A percentile compares a stretch with the other conserved stretches of the same genome.
Evolutionary conservation across 108 stramenopile genomes (phyloP).

Genomic region (Skeletonema marinoi): DNA sequence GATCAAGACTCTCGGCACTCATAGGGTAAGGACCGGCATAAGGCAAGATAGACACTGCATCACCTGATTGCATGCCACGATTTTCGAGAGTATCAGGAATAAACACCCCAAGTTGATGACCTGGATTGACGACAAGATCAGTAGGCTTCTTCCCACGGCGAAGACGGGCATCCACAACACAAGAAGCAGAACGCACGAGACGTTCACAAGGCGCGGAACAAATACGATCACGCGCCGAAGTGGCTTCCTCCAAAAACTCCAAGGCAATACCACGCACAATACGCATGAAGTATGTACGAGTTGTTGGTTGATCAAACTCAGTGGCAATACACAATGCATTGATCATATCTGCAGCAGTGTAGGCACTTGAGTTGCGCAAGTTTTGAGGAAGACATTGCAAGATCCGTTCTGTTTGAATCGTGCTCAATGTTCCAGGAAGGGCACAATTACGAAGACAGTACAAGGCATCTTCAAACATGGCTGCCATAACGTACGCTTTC

Average conservation of each 20-base stretch:
- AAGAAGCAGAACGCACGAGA: constrained; percentile 79
- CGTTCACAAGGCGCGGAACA: constrained; percentile 91
- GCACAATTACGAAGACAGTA: constrained; percentile 87
- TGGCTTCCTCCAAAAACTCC: constrained; percentile 92
- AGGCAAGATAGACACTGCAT: constrained; percentile 89
- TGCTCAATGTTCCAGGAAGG: constrained; percentile 73
- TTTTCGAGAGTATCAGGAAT: constrained; percentile 88
- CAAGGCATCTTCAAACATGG: constrained; percentile 91
- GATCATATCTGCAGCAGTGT: constrained; percentile 91
- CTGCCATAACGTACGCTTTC: constrained; percentile 90
- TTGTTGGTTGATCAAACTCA: constrained; percentile 82
- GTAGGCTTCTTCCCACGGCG: constrained; percentile 83
- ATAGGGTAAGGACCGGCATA: constrained; percentile 93
- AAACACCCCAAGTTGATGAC: constrained; percentile 90
- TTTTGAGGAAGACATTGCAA: constrained; percentile 87
- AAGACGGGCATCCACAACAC: constrained; percentile 86
- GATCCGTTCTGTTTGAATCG: constrained; percentile 78
- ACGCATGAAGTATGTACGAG: constrained; percentile 87
- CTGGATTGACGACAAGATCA: constrained; percentile 82
- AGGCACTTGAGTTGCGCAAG: constrained; percentile 80
- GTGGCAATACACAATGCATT: constrained; percentile 91
- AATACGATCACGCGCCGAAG: constrained; percentile 88
- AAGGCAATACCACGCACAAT: constrained; percentile 89
- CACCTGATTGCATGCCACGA: constrained; percentile 90
- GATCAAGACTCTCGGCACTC: constrained; percentile 88